Base-by-base conservation (phyloP, 352 stramenopile species). In the Phytophthora cryptogea region DNA sequence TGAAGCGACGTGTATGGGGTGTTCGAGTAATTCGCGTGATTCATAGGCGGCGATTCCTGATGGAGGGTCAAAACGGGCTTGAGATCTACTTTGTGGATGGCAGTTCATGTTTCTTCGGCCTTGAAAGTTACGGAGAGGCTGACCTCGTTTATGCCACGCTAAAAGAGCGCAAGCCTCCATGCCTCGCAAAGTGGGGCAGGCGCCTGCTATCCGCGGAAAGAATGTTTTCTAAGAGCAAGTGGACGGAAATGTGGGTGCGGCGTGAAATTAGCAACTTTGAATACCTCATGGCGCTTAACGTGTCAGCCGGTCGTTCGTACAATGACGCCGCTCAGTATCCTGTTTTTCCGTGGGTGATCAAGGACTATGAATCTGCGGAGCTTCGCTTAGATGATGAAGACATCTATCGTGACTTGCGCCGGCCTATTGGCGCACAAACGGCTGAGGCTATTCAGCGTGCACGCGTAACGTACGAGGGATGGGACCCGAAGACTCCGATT, bases 271-370 rank as follows among this genome's bases (percentile, higher is more conserved):
- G 77, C 54, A 94, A 89, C 58, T 99, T 99, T 70, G 97, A 99
- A 59, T 99, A 99, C 66, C 65, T 99, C 1, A 97, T 98, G 70
- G 83, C 96, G 63, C 78, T 99, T 16, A 99, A 99, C 68, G 88
- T 97, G 16, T 86, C 97, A 20, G 97, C 96, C 8, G 97, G 97
- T 8, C 76, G 97, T 31, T 98, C 88, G 45, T 99, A 98, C 71
- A 99, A 98, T 68, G 97, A 99, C 60, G 90, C 98, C 9, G 98
- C 92, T 41, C 97, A 99, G 70, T 99, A 99, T 70, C 97, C 97
- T 8, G 58, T 99, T 2, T 99, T 99, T 59, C 98, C 98, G 6
- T 99, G 97, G 98, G 84, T 99, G 16, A 63, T 99, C 3, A 89
- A 89, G 13, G 96, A 99, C 63, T 99, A 99, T 69, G 81, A 80